These are phyloP conservation scores for Ceratocystis huliohia DNA, from an alignment of 2,329 filamentous ascomycete genomes.

Conservation along the genomic window DNA sequence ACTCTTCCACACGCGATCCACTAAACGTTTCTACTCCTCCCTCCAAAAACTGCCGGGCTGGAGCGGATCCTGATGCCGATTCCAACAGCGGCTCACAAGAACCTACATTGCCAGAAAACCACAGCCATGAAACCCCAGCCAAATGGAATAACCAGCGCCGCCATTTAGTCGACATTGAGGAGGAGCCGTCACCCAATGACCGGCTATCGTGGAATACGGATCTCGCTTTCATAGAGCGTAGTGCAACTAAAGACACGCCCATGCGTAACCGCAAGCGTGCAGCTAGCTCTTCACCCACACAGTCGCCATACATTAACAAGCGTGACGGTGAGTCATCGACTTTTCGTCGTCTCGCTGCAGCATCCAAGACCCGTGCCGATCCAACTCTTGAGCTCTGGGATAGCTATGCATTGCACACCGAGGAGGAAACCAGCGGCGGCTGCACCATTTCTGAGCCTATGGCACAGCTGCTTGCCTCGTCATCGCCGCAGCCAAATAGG, in stretches of 20 bases:
- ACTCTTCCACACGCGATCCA: slow-evolving; percentile 15
- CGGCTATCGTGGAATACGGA: slow-evolving; percentile 48
- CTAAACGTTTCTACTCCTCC: slow-evolving; percentile 15
- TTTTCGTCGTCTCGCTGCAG: slow-evolving; percentile 19
- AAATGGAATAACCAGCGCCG: slow-evolving; percentile 42
- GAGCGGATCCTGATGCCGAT: slow-evolving; percentile 20
- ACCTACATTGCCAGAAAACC: slow-evolving; percentile 22
- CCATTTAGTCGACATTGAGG: slow-evolving; percentile 33
- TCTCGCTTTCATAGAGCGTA: slow-evolving; percentile 31
- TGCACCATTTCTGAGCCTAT: slow-evolving; percentile 10
- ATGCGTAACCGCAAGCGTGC: slow-evolving; percentile 50
- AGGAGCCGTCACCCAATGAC: slow-evolving; percentile 45
- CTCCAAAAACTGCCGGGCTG: slow-evolving; percentile 5
- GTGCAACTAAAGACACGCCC: slow-evolving; percentile 39
- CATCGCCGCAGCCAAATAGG: slow-evolving; percentile 50
- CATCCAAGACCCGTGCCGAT: slow-evolving; percentile 45
- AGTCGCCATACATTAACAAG: slow-evolving; percentile 40
- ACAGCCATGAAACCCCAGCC: slow-evolving; percentile 39
- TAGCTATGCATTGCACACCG: slow-evolving; percentile 47
- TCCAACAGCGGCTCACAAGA: slow-evolving; percentile 15
- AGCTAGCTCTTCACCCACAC: slow-evolving; percentile 59
- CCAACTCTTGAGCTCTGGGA: slow-evolving; percentile 67
- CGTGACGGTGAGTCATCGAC: slow-evolving; percentile 18
- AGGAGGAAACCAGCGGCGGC: slow-evolving; percentile 22
- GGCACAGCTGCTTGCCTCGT: slow-evolving; percentile 33